Conservation (phyloP, 805 yeast species). For the Yamadazyma philogaea region DNA sequence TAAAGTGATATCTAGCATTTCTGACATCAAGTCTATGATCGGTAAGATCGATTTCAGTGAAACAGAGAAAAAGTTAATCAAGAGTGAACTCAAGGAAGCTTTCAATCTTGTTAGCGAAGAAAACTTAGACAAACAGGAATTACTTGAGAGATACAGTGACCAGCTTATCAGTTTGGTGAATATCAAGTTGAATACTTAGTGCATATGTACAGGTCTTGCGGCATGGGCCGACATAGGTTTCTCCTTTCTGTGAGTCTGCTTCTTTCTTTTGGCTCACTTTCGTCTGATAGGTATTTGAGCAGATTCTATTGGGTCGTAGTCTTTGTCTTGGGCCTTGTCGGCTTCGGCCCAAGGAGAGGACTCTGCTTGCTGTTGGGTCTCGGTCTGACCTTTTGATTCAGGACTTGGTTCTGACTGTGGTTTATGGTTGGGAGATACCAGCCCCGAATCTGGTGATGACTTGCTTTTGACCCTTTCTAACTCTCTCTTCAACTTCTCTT, state of each 20-base stretch:
- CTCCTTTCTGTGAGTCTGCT: background rate
- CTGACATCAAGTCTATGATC: background rate
- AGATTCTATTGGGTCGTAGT: conserved; percentile 33
- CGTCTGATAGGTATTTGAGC: conserved; percentile 38
- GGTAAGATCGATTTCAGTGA: conserved; percentile 8
- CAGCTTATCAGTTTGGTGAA: conserved; percentile 29
- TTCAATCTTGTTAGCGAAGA: background rate
- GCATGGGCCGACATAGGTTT: too few relatives aligned
- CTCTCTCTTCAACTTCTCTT: conserved; percentile 28
- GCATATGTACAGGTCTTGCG: conserved; percentile 10
- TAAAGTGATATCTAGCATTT: background rate
- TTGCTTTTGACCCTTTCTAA: conserved; percentile 23
- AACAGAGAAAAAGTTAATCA: background rate
- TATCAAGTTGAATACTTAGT: conserved; percentile 18
- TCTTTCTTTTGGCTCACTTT: background rate
- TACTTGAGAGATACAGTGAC: conserved; percentile 40
- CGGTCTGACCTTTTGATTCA: background rate
- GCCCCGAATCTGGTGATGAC: background rate
- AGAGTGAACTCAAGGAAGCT: conserved; percentile 6
- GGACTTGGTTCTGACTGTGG: conserved; percentile 1
- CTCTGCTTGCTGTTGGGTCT: background rate
- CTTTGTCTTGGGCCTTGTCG: conserved; percentile 18
- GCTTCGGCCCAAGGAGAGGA: conserved; percentile 38
- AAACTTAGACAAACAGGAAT: background rate
- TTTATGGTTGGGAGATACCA: background rate